These are phyloP conservation scores for Mycena vitilis DNA, from an alignment of 768 basidiomycete genomes.

Conservation along the genomic window DNA sequence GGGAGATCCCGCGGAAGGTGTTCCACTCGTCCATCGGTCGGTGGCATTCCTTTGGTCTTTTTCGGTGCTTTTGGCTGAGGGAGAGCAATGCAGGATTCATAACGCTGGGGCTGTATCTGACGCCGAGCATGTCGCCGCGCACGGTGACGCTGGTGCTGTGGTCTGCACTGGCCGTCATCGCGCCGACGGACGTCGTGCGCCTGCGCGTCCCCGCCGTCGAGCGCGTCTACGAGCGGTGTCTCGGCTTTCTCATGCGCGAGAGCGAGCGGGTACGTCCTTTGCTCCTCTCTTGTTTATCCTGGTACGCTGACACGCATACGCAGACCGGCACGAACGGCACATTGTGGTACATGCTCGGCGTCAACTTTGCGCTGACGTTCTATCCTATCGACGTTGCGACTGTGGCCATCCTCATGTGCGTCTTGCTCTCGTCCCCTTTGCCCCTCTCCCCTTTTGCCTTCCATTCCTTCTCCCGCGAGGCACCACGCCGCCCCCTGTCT, in stretches of 20 bases:
- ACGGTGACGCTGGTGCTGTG: slow-evolving; percentile 73
- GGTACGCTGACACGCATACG: too few relatives aligned
- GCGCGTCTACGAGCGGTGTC: slow-evolving; percentile 72
- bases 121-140: slow-evolving; percentile 55
- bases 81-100: slow-evolving; percentile 63
- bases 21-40: slow-evolving; percentile 91
- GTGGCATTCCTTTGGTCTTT: slow-evolving; percentile 51
- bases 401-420: too few relatives aligned
- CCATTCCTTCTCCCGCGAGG: neutral
- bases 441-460: too few relatives aligned
- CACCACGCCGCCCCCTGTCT: neutral
- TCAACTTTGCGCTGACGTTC: slow-evolving; percentile 63
- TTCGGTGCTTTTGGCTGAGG: slow-evolving; percentile 17
- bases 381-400: too few relatives aligned
- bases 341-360: slow-evolving; percentile 91
- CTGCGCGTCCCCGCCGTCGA: slow-evolving; percentile 75
- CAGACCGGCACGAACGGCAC: too few relatives aligned
- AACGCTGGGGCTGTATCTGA: slow-evolving; percentile 67
- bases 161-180: slow-evolving; percentile 73
- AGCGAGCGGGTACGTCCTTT: slow-evolving; percentile 72
- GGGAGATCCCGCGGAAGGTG: slow-evolving; percentile 55
- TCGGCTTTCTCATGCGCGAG: slow-evolving; percentile 93
- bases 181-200: slow-evolving; percentile 81
- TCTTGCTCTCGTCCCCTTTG: neutral
- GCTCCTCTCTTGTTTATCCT: too few relatives aligned